Percentiles rank a stretch among this genome's conserved stretches.
These are phyloP conservation scores for Yamadazyma sp. DNA, from an alignment of 805 yeast species.

Conservation along the genomic window DNA sequence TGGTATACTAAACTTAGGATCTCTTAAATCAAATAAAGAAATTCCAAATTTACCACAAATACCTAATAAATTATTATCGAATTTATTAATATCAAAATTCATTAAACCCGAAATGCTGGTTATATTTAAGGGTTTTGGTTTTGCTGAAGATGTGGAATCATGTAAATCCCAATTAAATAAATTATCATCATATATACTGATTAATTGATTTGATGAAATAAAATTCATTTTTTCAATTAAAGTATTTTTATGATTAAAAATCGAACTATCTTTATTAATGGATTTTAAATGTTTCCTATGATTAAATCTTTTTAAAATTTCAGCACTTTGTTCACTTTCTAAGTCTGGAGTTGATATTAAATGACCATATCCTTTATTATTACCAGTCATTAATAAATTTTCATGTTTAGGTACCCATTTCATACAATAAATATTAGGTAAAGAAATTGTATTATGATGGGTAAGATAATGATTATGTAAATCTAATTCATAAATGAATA, in stretches of 20 bases:
- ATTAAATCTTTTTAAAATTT: constrained; percentile 73
- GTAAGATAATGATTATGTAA: constrained; percentile 40
- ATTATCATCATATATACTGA: constrained; percentile 65
- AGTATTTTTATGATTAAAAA: constrained; percentile 18
- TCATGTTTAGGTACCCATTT: constrained; percentile 48
- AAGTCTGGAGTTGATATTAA: constrained; percentile 62
- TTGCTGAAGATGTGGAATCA: constrained; percentile 30
- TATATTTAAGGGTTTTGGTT: constrained; percentile 51
- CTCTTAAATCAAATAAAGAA: constrained; percentile 68
- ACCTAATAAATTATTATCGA: constrained; percentile 52
- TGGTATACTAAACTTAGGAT: constrained; percentile 38
- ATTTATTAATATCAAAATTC: constrained; percentile 48
- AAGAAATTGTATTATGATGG: constrained; percentile 56
- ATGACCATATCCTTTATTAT: constrained; percentile 71
- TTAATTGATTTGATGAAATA: constrained; percentile 40
- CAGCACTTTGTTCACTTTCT: constrained; percentile 51
- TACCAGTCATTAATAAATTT: constrained; percentile 63
- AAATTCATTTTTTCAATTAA: constrained; percentile 27
- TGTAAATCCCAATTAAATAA: constrained; percentile 74
- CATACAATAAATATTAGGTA: constrained; percentile 53
- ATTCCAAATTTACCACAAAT: constrained; percentile 72
- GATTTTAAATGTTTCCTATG: constrained; percentile 62
- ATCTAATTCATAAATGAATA: constrained; percentile 50
- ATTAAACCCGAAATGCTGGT: constrained; percentile 49
- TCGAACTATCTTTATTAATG: constrained; percentile 22